Evolutionary conservation across 495 filamentous ascomycete species (phyloP), one percentile per base, ranked within the genome.

Genomic region (Penicillium bialowiezense): DNA sequence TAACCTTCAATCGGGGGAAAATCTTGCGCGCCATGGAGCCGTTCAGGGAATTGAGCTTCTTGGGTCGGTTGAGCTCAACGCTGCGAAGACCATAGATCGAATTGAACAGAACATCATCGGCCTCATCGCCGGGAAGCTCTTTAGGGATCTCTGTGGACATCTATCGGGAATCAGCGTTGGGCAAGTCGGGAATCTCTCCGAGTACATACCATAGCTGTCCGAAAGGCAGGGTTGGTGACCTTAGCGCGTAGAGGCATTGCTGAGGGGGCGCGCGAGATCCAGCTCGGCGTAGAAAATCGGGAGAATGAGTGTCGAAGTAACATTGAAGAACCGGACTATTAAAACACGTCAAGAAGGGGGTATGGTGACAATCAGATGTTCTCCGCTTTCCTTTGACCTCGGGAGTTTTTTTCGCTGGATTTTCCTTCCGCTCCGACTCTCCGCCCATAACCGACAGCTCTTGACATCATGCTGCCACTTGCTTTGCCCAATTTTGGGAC

Each of bases 21-120:
- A 97, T 97, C 72, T 97, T 97, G 46, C 86, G 79, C 28, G 82
- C 87, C 93, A 98, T 98, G 48, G 91, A 96, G 36, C 82, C 87
- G 65, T 95, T 88, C 52, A 98, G 79, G 24, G 91, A 85, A 67
- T 98, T 97, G 55, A 88, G 76, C 73, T 95, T 95, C 58, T 77
- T 76, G 10, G 92, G 93, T 23, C 93, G 83, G 75, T 98, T 97
- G 50, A 98, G 87, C 72, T 96, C 88, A 61, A 98, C 85, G 58
- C 87, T 89, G 44, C 93, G 89, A 31, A 97, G 77, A 42, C 92
- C 93, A 73, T 93, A 93, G 58, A 85, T 75, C 49, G 83, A 85
- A 63, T 82, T 80, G 80, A 98, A 97, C 39, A 96, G 73, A 47
- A 98, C 93, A 80, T 98, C 95, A 52, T 91, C 84, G 55, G 86